These are phyloP conservation scores for Fusarium palustre DNA, from an alignment of 2,329 filamentous ascomycete species.

Conservation along the genomic window DNA sequence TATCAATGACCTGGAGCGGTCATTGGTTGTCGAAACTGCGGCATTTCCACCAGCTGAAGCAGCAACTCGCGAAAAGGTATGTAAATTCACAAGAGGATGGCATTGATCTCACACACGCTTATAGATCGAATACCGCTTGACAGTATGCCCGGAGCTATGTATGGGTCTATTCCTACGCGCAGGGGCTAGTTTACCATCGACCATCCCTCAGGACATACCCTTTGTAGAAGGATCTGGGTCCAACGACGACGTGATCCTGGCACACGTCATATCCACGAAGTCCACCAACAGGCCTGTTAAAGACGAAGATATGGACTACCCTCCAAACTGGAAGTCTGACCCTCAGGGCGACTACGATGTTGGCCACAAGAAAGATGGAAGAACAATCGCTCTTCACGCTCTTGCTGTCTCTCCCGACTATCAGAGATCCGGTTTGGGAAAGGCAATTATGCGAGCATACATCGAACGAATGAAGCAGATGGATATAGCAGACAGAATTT, in stretches of 20 bases:
- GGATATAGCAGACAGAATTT: slow-evolving; percentile 41
- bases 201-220: slow-evolving; percentile 23
- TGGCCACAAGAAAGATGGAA: slow-evolving; percentile 44
- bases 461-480: slow-evolving; percentile 36
- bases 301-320: slow-evolving; percentile 48
- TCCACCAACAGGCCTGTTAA: slow-evolving; percentile 33
- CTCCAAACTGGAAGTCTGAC: slow-evolving; percentile 42
- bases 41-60: slow-evolving; percentile 49
- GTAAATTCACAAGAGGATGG: no score
- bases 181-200: not conserved
- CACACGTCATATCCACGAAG: slow-evolving; percentile 48
- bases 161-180: slow-evolving; percentile 42
- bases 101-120: not conserved
- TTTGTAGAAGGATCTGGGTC: slow-evolving; percentile 3
- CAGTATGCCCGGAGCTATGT: slow-evolving; percentile 46
- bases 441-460: slow-evolving; percentile 42
- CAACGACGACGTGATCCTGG: slow-evolving; percentile 38
- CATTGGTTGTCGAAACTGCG: slow-evolving; percentile 43
- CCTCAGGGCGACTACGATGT: slow-evolving; percentile 24
- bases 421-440: slow-evolving; percentile 47
- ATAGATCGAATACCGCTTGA: slow-evolving; percentile 49
- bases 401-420: slow-evolving; percentile 45
- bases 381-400: slow-evolving; percentile 48
- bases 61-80: slow-evolving; percentile 47
- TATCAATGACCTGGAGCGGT: slow-evolving; percentile 44